phyloP scores from a whole-genome alignment of 2,329 filamentous ascomycete species.

The Fusarium begoniae region DNA sequence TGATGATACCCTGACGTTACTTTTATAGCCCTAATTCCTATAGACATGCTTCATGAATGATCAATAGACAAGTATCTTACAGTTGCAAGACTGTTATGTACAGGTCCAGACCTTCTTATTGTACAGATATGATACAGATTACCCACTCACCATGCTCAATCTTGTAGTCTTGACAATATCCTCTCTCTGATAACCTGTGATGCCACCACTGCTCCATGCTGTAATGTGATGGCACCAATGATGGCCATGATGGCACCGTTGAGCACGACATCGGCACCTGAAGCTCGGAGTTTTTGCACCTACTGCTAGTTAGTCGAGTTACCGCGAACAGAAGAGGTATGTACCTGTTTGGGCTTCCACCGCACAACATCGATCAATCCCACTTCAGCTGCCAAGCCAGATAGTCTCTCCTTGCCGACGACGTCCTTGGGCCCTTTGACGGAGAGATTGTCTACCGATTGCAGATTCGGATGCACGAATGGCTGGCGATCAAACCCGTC shows the following conservation, averaged over 20 bases:
- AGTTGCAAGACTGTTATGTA: slow-evolving; percentile 35
- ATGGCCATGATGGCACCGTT: slow-evolving; percentile 84
- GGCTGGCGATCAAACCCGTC: slow-evolving; percentile 65
- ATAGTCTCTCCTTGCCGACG: slow-evolving; percentile 72
- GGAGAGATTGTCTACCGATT: slow-evolving; percentile 78
- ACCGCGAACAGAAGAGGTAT: slow-evolving; percentile 31
- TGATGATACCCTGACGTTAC: slow-evolving; percentile 7
- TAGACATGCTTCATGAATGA: slow-evolving; percentile 31
- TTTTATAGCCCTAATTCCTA: slow-evolving; percentile 4
- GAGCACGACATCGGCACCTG: slow-evolving; percentile 79
- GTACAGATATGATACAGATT: slow-evolving; percentile 46
- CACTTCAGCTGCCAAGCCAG: slow-evolving; percentile 72
- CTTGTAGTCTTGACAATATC: slow-evolving; percentile 63
- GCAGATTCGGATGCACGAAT: slow-evolving; percentile 75
- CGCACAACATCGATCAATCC: slow-evolving; percentile 80
- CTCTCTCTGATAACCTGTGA: slow-evolving; percentile 78
- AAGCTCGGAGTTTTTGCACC: slow-evolving; percentile 74
- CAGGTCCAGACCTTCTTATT: slow-evolving; percentile 41
- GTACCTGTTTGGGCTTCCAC: slow-evolving; percentile 88
- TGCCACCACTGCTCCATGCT: slow-evolving; percentile 83
- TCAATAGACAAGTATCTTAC: slow-evolving; percentile 13
- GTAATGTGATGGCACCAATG: slow-evolving; percentile 87
- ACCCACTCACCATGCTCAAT: slow-evolving; percentile 23
- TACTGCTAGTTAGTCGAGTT: slow-evolving; percentile 38
- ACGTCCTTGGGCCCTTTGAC: slow-evolving; percentile 67